Evolutionary conservation across 441 rosid species (phyloP), one percentile per base, ranked within the genome.

Genomic region (Brassica hybrid): DNA sequence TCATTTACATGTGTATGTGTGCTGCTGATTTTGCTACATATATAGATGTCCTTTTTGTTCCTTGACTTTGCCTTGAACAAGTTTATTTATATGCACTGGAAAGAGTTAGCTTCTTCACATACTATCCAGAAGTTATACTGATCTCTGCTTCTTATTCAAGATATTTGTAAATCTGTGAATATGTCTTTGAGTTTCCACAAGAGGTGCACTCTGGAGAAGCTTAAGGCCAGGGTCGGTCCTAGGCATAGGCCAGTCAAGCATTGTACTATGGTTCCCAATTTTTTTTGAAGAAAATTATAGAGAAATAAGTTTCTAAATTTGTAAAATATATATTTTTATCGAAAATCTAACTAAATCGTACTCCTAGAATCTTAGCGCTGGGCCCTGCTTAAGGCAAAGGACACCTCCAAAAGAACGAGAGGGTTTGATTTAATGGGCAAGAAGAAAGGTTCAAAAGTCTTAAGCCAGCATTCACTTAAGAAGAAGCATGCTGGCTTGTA

Each of bases 1-100:
- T 65, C 32, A n/a, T 69, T 45, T 57, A 10, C 43, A 13, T 77
- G 30, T 65, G 21, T 76, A 19, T 65, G 67, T 70, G 45, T 25
- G 11, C 10, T 1, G 1, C 7, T 25, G 38, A 25, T 25, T 60
- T 67, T 13, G 19, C 69, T 48, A 18, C 57, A 74, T 60, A 34
- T 58, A 63, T 69, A 76, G 45, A 54, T 52, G 67, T 76, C 16
- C 5, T 30, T 3, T 69, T 57, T 67, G 50, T 12, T 45, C 43
- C 32, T 45, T 4, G 3, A 63, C 59, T 4, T 45, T 34, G 38
- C 41, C 3, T 36, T 36, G 43, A 36, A 36, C 43, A 36, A 36
- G 43, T 36, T 36, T 36, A 59, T 59, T 70, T 52, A 8, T 43
- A 13, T 68, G 1, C 62, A 45, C 18, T 27, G 54, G 63, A 41